Base-by-base conservation (phyloP, 1,284 basidiomycete genomes). In the Sporisorium iseilematis-ciliati region DNA sequence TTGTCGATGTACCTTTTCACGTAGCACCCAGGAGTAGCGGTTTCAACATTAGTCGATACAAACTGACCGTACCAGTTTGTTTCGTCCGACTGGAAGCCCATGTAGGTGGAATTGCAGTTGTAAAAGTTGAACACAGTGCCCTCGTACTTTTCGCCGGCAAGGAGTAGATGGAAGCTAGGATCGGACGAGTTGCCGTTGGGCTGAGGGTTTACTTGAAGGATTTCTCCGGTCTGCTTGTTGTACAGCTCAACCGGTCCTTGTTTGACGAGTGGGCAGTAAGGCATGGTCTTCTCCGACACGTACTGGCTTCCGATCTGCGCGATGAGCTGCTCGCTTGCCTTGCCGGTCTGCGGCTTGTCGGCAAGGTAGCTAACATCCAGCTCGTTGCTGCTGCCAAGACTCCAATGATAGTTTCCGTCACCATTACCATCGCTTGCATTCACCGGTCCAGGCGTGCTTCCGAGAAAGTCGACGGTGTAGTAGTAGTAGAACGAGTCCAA, bases 31-130 rank as follows among this genome's bases (percentile, higher is more conserved):
- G 16, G 11, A 4, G 11, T 12, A 12, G 12, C 38, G 14, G 4
- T 12, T 14, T 4, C 38, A 40, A 14, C 38, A 4, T 29, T 8
- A 29, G 29, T 29, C 29, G 38, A 40, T 3, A 18, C 14, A 21
- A 57, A 41, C 23, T 57, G 56, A 31, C 56, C 56, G 38, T 57
- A 57, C 16, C 23, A 26, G 46, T 57, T 57, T 35, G 4, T 57
- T 25, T 33, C 31, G 48, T 57, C 46, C 33, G 46, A 40, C 4
- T 50, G 31, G 46, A 41, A 57, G 33, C 56, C 56, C 56, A 57
- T 57, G 38, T 41, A 57, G 38, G 35, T 31, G 14, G 56, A 57
- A 23, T 57, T 46, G 25, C 56, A 57, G 21, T 57, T 45, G 46
- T 49, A 57, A 45, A 57, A 57, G 46, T 16, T 50, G 46, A 57